phyloP scores from a whole-genome alignment of 2,329 filamentous ascomycete species.

The Arthrobotrys musiformis region DNA sequence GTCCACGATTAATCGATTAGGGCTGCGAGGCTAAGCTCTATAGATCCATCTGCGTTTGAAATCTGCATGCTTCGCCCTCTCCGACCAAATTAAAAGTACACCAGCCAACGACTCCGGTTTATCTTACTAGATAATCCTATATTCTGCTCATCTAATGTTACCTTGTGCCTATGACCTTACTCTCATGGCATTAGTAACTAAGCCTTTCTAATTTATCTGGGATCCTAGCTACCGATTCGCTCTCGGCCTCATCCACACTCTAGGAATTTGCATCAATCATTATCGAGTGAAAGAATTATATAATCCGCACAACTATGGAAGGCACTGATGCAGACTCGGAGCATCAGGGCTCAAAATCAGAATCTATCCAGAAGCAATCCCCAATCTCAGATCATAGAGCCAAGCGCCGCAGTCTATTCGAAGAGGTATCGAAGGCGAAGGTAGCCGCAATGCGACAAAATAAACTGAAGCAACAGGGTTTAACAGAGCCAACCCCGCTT shows the following conservation, averaged over 20 bases:
- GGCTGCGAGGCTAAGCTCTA: too few species aligned
- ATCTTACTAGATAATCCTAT: neutral
- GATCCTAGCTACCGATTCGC: neutral
- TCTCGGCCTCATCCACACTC: neutral
- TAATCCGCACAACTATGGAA: neutral
- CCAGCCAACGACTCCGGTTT: neutral
- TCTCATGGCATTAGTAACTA: neutral
- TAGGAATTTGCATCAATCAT: neutral
- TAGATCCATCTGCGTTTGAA: neutral
- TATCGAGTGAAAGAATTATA: neutral
- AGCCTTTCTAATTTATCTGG: neutral
- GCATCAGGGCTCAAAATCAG: neutral
- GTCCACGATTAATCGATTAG: too few species aligned
- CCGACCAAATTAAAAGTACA: neutral
- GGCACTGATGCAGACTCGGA: neutral
- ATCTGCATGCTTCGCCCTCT: neutral
- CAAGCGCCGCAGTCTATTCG: neutral
- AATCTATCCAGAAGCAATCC: neutral
- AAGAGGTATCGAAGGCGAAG: neutral
- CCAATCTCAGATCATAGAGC: neutral
- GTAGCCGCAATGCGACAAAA: neutral
- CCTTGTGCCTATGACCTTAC: neutral
- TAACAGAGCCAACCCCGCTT: too few species aligned
- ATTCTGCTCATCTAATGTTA: neutral
- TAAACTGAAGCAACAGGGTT: neutral